Conservation (phyloP, 768 basidiomycete genomes). For the Rhizopogon rudus region DNA sequence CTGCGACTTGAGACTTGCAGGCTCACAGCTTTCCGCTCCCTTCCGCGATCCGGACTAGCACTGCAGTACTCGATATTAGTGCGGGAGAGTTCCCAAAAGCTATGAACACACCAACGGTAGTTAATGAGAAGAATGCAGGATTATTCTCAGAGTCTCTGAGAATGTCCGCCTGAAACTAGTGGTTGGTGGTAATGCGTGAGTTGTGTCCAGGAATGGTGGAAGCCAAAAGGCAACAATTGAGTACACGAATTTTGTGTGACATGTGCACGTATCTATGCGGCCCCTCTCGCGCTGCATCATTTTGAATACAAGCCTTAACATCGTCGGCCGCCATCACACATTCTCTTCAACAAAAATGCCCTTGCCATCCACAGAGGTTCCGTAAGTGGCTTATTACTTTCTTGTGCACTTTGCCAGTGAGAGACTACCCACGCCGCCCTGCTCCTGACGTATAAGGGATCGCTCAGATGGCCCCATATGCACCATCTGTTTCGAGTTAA, state of each 20-base stretch:
- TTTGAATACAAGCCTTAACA: slow-evolving; percentile 1
- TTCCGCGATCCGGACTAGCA: background rate
- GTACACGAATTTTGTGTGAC: background rate
- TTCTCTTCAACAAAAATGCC: slow-evolving; percentile 6
- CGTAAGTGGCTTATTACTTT: slow-evolving; percentile 11
- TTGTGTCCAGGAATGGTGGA: background rate
- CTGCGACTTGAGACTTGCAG: background rate
- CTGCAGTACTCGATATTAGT: too few relatives aligned
- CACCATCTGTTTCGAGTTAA: background rate
- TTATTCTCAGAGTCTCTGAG: slow-evolving; percentile 8
- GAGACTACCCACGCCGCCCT: background rate
- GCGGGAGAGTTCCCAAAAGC: slow-evolving; percentile 1
- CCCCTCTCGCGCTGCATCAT: slow-evolving; percentile 2
- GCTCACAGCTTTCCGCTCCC: background rate
- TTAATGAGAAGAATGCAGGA: slow-evolving; percentile 12
- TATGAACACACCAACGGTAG: background rate
- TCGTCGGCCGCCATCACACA: background rate
- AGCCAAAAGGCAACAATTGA: background rate
- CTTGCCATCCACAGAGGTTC: slow-evolving; percentile 8
- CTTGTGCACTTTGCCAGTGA: background rate
- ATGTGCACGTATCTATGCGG: slow-evolving; percentile 1
- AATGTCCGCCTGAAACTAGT: slow-evolving; percentile 2
- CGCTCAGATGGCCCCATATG: background rate
- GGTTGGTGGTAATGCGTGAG: slow-evolving; percentile 7
- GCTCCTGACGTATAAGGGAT: background rate